These are phyloP conservation scores for Powellomyces hirtus DNA, from an alignment of 192 early-diverging fungal species.

Conservation along the genomic window DNA sequence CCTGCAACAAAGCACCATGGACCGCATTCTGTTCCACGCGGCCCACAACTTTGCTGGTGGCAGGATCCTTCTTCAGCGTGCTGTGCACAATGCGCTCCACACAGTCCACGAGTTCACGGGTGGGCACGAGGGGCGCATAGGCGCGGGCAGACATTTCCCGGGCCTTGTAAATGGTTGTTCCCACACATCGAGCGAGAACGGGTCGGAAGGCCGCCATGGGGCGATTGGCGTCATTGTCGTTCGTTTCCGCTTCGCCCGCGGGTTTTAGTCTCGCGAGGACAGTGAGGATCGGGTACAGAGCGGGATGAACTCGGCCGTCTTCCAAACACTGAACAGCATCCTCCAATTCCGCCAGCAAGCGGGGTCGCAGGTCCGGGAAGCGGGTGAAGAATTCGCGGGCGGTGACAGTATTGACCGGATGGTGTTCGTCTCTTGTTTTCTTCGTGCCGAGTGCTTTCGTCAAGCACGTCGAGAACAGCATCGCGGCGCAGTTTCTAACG, in stretches of 20 bases:
- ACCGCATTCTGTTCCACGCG: slow-evolving; percentile 62
- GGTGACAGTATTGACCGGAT: slow-evolving; percentile 73
- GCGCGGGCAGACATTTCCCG: slow-evolving; percentile 86
- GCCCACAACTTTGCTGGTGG: neutral
- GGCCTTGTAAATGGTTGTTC: slow-evolving; percentile 56
- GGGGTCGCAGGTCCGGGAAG: slow-evolving; percentile 75
- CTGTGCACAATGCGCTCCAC: slow-evolving; percentile 47
- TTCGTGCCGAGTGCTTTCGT: slow-evolving; percentile 84
- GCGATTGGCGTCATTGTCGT: neutral
- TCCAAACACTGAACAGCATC: slow-evolving; percentile 64
- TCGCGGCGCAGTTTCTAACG: slow-evolving; percentile 89
- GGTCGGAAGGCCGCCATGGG: slow-evolving; percentile 29
- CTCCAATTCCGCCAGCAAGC: slow-evolving; percentile 72
- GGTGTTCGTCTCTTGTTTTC: slow-evolving; percentile 68
- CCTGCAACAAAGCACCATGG: slow-evolving; percentile 70
- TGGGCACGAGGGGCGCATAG: slow-evolving; percentile 69
- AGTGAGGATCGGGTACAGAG: slow-evolving; percentile 86
- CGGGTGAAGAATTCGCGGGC: slow-evolving; percentile 89
- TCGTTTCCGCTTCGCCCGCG: slow-evolving; percentile 11
- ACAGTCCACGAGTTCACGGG: slow-evolving; percentile 55
- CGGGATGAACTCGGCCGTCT: slow-evolving; percentile 68
- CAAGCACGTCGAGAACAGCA: slow-evolving; percentile 85
- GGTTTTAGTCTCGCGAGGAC: slow-evolving; percentile 70
- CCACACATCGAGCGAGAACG: slow-evolving; percentile 28
- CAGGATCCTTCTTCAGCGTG: too few species aligned